A percentile compares a stretch with the other conserved stretches of the same genome.
phyloP scores from a whole-genome alignment of 306 rosid species.

The Ammopiptanthus mongolicus region DNA sequence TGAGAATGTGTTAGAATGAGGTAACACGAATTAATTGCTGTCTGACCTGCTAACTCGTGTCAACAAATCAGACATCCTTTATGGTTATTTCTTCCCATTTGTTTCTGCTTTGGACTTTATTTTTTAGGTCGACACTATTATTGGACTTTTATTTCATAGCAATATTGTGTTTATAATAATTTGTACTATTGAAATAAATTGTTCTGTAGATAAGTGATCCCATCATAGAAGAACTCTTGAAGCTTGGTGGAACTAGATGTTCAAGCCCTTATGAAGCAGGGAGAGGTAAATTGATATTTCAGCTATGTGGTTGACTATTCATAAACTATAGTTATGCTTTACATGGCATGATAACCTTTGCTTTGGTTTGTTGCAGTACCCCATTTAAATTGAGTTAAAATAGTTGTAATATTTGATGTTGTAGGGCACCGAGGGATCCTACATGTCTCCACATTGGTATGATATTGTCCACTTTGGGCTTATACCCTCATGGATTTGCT shows the following conservation, averaged over 20 bases:
- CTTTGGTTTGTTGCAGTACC: slow-evolving; percentile 10
- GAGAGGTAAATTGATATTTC: slow-evolving; percentile 47
- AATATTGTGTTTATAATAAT: slow-evolving; percentile 4
- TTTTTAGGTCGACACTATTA: not conserved
- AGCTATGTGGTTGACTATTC: slow-evolving; percentile 14
- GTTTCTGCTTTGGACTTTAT: not conserved
- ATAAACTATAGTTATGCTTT: slow-evolving; percentile 6
- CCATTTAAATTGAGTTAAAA: not conserved
- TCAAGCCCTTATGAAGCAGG: slow-evolving; percentile 62
- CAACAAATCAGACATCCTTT: not conserved
- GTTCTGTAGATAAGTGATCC: slow-evolving; percentile 46
- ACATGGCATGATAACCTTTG: not conserved
- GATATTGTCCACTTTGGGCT: no score
- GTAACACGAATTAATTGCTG: not conserved
- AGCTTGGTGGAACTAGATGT: slow-evolving; percentile 72
- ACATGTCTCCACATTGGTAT: no score
- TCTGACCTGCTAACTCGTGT: not conserved
- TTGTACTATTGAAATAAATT: slow-evolving; percentile 11
- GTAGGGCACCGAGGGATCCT: no score
- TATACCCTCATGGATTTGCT: no score
- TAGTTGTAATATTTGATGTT: not conserved
- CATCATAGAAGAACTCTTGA: slow-evolving; percentile 36
- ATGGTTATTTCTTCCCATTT: not conserved
- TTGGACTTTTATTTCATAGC: slow-evolving; percentile 8
- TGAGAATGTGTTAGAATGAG: not conserved